A percentile compares a stretch with the other conserved stretches of the same genome.
Evolutionary conservation across 2,329 filamentous ascomycete species (phyloP).

Genomic region (Penicillium sp.): DNA sequence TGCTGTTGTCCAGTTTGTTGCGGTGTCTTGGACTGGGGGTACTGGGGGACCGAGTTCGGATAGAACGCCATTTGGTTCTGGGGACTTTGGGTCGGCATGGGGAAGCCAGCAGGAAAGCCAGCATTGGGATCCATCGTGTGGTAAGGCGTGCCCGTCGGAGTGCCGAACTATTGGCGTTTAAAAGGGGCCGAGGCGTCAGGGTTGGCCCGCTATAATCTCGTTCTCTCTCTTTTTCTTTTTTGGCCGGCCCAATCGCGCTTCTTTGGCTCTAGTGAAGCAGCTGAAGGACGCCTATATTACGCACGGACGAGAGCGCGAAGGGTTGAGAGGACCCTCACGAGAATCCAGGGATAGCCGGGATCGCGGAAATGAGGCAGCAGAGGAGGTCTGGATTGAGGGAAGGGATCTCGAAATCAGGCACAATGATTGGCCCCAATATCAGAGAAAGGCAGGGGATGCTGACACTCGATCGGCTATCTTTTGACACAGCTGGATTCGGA

Average conservation of each 20-base stretch:
- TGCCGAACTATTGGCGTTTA: slow-evolving; percentile 6
- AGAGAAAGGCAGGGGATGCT: slow-evolving; percentile 14
- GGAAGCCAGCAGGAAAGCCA: slow-evolving; percentile 32
- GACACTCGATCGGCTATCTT: slow-evolving; percentile 17
- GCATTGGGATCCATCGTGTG: slow-evolving; percentile 26
- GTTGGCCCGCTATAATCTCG: slow-evolving; percentile 15
- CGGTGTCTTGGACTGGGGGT: slow-evolving; percentile 33
- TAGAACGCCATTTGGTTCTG: slow-evolving; percentile 38
- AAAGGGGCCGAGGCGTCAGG: slow-evolving; percentile 8
- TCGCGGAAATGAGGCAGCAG: neutral
- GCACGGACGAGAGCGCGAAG: slow-evolving; percentile 18
- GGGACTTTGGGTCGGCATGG: slow-evolving; percentile 33
- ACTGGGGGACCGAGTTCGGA: slow-evolving; percentile 33
- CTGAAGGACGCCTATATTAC: slow-evolving; percentile 10
- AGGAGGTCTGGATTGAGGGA: neutral
- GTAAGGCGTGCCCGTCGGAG: slow-evolving; percentile 13
- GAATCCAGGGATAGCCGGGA: slow-evolving; percentile 22
- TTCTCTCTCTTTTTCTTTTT: neutral
- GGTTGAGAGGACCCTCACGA: slow-evolving; percentile 3
- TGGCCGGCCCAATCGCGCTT: slow-evolving; percentile 4
- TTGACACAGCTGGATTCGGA: slow-evolving; percentile 16
- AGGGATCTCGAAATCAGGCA: slow-evolving; percentile 6
- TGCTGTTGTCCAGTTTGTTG: slow-evolving; percentile 30
- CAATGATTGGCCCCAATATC: slow-evolving; percentile 18
- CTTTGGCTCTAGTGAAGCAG: slow-evolving; percentile 9